phyloP scores from a whole-genome alignment of 805 yeast genomes.

The Pichia cabralensis region DNA sequence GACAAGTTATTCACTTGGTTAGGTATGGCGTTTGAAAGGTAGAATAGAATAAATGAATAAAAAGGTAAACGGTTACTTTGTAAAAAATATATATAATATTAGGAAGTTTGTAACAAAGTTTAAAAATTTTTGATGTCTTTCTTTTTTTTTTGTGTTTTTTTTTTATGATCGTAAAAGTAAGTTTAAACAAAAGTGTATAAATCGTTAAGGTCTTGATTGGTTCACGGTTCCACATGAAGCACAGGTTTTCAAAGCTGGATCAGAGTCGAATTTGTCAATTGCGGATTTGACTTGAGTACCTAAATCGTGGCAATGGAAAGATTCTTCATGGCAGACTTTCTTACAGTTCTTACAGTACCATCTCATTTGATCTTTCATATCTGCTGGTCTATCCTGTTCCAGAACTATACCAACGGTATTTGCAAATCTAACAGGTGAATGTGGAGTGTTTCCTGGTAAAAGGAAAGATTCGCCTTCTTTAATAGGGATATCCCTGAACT shows the following conservation, averaged over 20 bases:
- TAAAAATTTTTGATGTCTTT: too few species aligned
- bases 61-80: neutral
- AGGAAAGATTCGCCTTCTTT: slow-evolving; percentile 84
- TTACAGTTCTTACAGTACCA: slow-evolving; percentile 80
- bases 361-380: slow-evolving; percentile 59
- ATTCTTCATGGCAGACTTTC: slow-evolving; percentile 54
- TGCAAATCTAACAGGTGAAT: slow-evolving; percentile 79
- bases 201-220: slow-evolving; percentile 47
- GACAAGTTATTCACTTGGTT: slow-evolving; percentile 67
- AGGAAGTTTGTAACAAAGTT: neutral
- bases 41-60: too few species aligned
- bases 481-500: slow-evolving; percentile 64
- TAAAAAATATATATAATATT: neutral
- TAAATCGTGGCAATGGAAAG: slow-evolving; percentile 67
- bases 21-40: slow-evolving; percentile 37
- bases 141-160: neutral
- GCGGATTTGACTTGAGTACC: slow-evolving; percentile 89
- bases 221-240: slow-evolving; percentile 62
- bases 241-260: slow-evolving; percentile 60
- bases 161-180: too few species aligned
- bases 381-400: slow-evolving; percentile 82
- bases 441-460: slow-evolving; percentile 79
- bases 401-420: slow-evolving; percentile 85
- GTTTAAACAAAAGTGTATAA: too few species aligned
- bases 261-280: slow-evolving; percentile 58